Evolutionary conservation across 1,284 basidiomycete genomes (phyloP).

Genomic region (Ustilago bromivora): DNA sequence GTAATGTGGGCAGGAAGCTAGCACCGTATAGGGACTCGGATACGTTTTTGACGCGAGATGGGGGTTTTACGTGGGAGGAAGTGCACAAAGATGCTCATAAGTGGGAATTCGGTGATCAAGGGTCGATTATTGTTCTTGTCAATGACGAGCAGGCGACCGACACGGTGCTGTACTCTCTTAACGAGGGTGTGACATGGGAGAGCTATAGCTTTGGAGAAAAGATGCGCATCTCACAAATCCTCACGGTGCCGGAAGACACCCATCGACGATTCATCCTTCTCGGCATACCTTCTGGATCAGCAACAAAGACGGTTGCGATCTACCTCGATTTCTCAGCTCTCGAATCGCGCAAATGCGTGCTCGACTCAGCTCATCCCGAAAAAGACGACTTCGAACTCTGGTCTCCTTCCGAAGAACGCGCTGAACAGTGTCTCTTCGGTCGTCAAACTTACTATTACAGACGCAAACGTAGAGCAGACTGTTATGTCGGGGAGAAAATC

Average conservation of each 20-base stretch:
- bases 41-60: conserved; percentile 95
- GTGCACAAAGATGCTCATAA: conserved; percentile 97
- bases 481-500: conserved; percentile 64
- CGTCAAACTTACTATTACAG: conserved; percentile 66
- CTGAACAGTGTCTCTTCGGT: conserved; percentile 67
- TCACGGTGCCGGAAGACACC: conserved; percentile 90
- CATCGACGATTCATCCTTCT: conserved; percentile 90
- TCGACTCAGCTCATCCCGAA: conserved; percentile 51
- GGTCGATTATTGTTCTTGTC: conserved; percentile 89
- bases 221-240: conserved; percentile 81
- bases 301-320: conserved; percentile 77
- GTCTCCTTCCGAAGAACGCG: conserved; percentile 65
- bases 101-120: conserved; percentile 98
- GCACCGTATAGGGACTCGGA: conserved; percentile 87
- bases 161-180: conserved; percentile 85
- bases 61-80: conserved; percentile 97
- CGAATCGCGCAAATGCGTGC: conserved; percentile 57
- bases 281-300: conserved; percentile 75
- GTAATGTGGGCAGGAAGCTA: conserved; percentile 91
- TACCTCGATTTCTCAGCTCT: conserved; percentile 90
- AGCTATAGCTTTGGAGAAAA: conserved; percentile 87
- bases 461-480: conserved; percentile 62
- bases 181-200: conserved; percentile 88
- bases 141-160: conserved; percentile 95
- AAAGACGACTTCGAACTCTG: conserved; percentile 67